Percentiles rank a stretch among this genome's conserved stretches.
Evolutionary conservation across 2,329 filamentous ascomycete genomes (phyloP).

Genomic region (Apiospora pterosperma): DNA sequence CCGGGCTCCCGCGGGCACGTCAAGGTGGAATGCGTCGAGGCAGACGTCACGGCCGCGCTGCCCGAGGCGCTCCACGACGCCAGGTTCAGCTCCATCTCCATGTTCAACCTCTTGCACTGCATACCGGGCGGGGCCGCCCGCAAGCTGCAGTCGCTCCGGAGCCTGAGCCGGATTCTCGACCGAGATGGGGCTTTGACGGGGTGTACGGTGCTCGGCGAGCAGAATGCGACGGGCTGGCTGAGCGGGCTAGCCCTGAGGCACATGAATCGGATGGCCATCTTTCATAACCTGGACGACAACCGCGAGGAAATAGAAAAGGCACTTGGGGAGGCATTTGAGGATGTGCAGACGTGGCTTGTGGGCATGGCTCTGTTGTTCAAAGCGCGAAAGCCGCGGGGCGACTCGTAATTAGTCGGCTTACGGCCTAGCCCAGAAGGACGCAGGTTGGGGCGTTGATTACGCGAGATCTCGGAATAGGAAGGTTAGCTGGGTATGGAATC

Average conservation of each 20-base stretch:
- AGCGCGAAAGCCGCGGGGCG: conserved; percentile 26
- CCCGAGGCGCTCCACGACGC: conserved; percentile 20
- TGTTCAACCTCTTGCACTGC: conserved; percentile 42
- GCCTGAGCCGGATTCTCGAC: conserved; percentile 28
- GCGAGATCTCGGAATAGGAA: no score
- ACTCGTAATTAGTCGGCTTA: no score
- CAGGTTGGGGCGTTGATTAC: no score
- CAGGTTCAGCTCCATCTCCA: conserved; percentile 38
- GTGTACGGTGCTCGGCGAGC: conserved; percentile 32
- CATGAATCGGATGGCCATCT: conserved; percentile 33
- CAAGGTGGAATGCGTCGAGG: conserved; percentile 26
- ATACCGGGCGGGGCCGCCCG: conserved; percentile 26
- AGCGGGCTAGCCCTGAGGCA: conserved; percentile 21
- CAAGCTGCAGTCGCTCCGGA: conserved; percentile 28
- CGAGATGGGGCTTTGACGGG: conserved; percentile 33
- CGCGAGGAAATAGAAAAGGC: conserved; percentile 28
- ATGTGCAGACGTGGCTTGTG: conserved; percentile 35
- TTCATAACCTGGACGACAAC: conserved; percentile 36
- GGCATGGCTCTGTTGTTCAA: conserved; percentile 36
- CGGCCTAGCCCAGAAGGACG: no score
- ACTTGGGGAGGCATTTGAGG: conserved; percentile 31
- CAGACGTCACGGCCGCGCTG: conserved; percentile 32
- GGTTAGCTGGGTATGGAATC: no score
- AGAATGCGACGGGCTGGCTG: conserved; percentile 21
- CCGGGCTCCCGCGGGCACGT: conserved; percentile 6